Percentiles rank a stretch among this genome's conserved stretches.
Evolutionary conservation across 345 rosid genomes (phyloP).

Genomic region (Ceriops decandra): DNA sequence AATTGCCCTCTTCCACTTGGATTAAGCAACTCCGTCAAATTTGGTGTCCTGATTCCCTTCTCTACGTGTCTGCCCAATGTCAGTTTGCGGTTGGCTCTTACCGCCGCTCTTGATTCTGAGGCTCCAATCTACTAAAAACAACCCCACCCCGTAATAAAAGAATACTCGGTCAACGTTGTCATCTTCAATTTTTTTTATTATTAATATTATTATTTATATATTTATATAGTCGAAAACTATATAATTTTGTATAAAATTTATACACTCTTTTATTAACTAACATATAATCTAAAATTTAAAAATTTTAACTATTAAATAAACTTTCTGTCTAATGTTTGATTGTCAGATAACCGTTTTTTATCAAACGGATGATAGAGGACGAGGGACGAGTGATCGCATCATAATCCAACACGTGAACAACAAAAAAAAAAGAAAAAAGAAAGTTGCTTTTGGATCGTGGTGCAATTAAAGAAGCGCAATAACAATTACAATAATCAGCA

Average conservation of each 20-base stretch:
- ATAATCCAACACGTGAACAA: not conserved
- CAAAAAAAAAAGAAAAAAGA: too few species aligned
- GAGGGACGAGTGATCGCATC: not conserved
- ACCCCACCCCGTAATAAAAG: not conserved
- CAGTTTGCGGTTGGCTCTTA: too few species aligned
- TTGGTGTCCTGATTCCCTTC: not conserved
- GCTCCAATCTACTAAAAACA: too few species aligned
- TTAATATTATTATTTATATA: not conserved
- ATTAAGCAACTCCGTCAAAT: slow-evolving; percentile 10
- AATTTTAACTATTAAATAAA: too few species aligned
- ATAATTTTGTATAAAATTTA: too few species aligned
- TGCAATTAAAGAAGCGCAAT: too few species aligned
- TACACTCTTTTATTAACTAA: too few species aligned
- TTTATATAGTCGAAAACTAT: too few species aligned
- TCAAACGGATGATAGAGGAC: not conserved
- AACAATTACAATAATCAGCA: too few species aligned
- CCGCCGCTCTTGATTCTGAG: too few species aligned
- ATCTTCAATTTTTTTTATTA: not conserved
- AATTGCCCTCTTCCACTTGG: slow-evolving; percentile 2
- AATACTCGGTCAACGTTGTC: not conserved
- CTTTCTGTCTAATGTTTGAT: too few species aligned
- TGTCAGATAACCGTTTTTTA: not conserved
- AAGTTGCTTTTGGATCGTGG: not conserved
- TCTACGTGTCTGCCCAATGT: slow-evolving; percentile 1
- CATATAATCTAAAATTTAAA: too few species aligned